Evolutionary conservation across 768 basidiomycete species (phyloP).

Genomic region (Serendipita sp.): DNA sequence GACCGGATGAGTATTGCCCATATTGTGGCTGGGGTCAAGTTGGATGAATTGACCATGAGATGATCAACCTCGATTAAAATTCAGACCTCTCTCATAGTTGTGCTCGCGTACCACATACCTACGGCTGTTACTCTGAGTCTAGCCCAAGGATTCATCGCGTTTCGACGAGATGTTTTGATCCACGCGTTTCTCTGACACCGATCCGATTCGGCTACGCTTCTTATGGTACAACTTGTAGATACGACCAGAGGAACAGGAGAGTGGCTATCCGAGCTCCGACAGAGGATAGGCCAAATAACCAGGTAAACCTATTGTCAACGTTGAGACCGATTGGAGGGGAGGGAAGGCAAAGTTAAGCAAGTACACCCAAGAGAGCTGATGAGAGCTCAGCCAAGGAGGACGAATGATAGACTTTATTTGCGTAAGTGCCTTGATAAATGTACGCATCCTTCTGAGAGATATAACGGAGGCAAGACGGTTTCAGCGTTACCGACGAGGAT

Average conservation of each 20-base stretch:
- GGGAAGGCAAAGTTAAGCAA: constrained; percentile 30
- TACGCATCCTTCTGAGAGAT: constrained; percentile 15
- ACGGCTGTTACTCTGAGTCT: no score
- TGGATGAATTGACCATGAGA: no score
- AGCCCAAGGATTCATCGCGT: neutral
- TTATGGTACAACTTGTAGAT: constrained; percentile 31
- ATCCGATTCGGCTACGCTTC: constrained; percentile 32
- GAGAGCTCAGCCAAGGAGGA: constrained; percentile 12
- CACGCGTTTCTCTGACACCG: constrained; percentile 21
- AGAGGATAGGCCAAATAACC: constrained; percentile 33
- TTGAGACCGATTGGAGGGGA: constrained; percentile 21
- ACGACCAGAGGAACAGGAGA: constrained; percentile 28
- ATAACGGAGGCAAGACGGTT: constrained; percentile 17
- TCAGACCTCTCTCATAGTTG: no score
- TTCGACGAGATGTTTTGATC: neutral
- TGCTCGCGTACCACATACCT: no score
- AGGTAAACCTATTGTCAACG: constrained; percentile 27
- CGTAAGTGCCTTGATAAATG: constrained; percentile 19
- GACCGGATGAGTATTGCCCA: constrained; percentile 16
- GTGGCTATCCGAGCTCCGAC: constrained; percentile 29
- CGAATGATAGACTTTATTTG: constrained; percentile 18
- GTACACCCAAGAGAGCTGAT: constrained; percentile 23
- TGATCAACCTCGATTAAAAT: no score
- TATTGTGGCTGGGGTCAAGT: neutral
- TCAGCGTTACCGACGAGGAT: constrained; percentile 11